Evolutionary conservation across 495 filamentous ascomycete species (phyloP), one percentile per base, ranked within the genome.

Genomic region (Talaromyces thailandensis): DNA sequence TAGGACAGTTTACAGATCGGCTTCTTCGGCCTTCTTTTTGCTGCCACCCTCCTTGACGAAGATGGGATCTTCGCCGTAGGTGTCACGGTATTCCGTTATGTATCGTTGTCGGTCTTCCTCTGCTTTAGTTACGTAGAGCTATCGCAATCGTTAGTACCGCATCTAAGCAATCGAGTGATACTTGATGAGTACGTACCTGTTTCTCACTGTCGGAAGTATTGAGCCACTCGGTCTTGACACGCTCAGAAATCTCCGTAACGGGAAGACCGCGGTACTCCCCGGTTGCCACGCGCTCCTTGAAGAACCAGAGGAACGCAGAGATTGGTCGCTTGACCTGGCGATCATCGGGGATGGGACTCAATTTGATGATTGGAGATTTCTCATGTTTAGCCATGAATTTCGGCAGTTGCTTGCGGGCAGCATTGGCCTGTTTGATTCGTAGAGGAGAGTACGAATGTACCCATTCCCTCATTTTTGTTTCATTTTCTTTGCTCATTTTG

Each of bases 391-490:
- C 61, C 7, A 21, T 56, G 4, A 73, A 56, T 28, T 70, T 71
- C 2, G 68, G 71, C 11, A 93, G 78, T 2, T 18, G 14, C 1
- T 18, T 58, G 45, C 91, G 87, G 21, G 90, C 90, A 0, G 5
- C 53, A 71, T 91, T 93, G 61, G 90, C 89, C 2, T 74, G 64
- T 43, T 73, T 65, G 58, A 92, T 89, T 63, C 85, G 70, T 4
- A 73, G 63, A 2, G 82, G 79, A 6, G 85, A 79, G 67, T 88
- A 73, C 5, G 70, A 73, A 29, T 82, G 69, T 29, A 93, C 65
- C 87, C 87, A 95, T 28, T 77, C 65, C 64, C 81, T 81, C 0
- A 71, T 69, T 21, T 77, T 76, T 3, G 68, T 63, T 59, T 81
- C 81, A 8, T 68, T 67, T 23, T 76, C 67, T 37, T 69, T 78